Conservation (phyloP, 805 yeast genomes). For the Starmerella powellii region DNA sequence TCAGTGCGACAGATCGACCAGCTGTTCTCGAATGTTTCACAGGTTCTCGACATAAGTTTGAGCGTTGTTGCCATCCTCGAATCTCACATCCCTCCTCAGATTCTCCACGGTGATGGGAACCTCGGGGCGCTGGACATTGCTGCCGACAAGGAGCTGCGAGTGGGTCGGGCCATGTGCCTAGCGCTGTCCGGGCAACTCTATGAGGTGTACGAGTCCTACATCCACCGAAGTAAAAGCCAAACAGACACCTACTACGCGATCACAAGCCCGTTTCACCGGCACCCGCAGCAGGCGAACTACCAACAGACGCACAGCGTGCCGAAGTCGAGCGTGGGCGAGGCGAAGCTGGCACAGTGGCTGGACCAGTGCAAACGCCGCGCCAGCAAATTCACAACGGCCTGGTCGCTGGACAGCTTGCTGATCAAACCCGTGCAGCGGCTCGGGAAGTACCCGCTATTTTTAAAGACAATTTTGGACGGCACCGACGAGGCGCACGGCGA, state of each 20-base stretch:
- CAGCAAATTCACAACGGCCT: conserved; percentile 27
- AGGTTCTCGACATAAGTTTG: conserved; percentile 26
- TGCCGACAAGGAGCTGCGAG: conserved; percentile 22
- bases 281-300: conserved; percentile 18
- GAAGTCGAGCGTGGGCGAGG: neutral
- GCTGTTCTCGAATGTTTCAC: conserved; percentile 28
- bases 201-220: conserved; percentile 28
- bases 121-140: conserved; percentile 13
- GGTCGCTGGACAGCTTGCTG: conserved; percentile 34
- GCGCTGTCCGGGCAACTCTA: conserved; percentile 26
- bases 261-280: conserved; percentile 20
- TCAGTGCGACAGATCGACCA: conserved; percentile 22
- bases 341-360: conserved; percentile 26
- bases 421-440: conserved; percentile 38
- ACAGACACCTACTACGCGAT: conserved; percentile 18
- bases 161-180: conserved; percentile 28
- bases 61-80: conserved; percentile 25
- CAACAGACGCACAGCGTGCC: neutral
- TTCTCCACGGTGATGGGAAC: conserved; percentile 22
- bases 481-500: conserved; percentile 35
- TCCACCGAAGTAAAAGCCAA: conserved; percentile 26
- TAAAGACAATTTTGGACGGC: conserved; percentile 26
- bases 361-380: conserved; percentile 25
- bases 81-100: conserved; percentile 24
- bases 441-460: conserved; percentile 33